phyloP scores from a whole-genome alignment of 345 rosid species.

The Cardamine occulta region DNA sequence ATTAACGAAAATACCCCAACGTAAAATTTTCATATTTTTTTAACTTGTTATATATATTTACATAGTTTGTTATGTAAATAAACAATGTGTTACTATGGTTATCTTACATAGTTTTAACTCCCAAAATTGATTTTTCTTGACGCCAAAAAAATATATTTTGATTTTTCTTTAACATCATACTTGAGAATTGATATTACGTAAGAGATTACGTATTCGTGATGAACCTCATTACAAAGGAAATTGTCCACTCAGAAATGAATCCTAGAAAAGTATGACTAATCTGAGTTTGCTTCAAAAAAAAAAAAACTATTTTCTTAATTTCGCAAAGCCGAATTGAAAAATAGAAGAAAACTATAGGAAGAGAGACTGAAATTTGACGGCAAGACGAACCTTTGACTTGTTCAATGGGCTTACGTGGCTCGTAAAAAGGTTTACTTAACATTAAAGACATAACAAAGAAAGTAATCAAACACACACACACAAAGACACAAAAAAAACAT shows the following conservation, averaged over 20 bases:
- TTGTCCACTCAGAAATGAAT: neutral
- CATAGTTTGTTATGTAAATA: neutral
- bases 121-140: no score
- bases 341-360: neutral
- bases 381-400: slow-evolving; percentile 33
- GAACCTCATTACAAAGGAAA: neutral
- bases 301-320: neutral
- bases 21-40: neutral
- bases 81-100: neutral
- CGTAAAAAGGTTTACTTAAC: slow-evolving; percentile 20
- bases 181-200: neutral
- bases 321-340: neutral
- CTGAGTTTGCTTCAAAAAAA: neutral
- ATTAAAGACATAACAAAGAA: slow-evolving; percentile 26
- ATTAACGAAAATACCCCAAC: neutral
- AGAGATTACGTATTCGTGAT: neutral
- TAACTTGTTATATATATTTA: neutral
- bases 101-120: neutral
- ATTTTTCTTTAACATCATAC: neutral
- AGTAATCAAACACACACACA: slow-evolving; percentile 18
- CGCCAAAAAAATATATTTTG: neutral
- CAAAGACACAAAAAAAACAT: neutral
- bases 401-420: slow-evolving; percentile 36
- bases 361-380: slow-evolving; percentile 37
- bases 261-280: neutral